Conservation (phyloP, 495 filamentous ascomycete genomes). For the Immersiella caudata region DNA sequence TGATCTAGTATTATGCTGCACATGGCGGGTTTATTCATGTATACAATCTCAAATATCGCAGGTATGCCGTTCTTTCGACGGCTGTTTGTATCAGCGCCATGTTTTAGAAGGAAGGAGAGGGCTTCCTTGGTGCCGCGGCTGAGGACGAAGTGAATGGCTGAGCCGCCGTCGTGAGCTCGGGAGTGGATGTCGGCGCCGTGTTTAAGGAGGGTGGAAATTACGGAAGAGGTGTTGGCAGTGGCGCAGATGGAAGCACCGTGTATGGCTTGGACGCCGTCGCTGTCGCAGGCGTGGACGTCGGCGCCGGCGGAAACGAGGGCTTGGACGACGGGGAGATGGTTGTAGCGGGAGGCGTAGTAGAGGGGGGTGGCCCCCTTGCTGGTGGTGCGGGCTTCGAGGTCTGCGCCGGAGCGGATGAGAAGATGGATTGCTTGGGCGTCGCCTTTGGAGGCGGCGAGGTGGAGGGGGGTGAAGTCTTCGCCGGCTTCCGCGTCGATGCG, state of each 20-base stretch:
- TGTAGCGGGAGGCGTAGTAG: neutral
- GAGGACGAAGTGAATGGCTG: slow-evolving; percentile 41
- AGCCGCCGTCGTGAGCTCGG: slow-evolving; percentile 38
- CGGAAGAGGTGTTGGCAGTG: neutral
- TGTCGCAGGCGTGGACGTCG: neutral
- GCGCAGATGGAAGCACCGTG: neutral
- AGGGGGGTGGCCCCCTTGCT: neutral
- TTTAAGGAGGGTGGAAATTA: neutral
- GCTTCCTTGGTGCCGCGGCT: slow-evolving; percentile 17
- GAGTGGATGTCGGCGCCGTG: slow-evolving; percentile 39
- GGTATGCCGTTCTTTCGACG: neutral
- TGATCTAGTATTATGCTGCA: neutral
- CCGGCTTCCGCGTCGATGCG: neutral
- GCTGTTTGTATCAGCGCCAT: neutral
- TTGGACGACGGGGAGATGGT: neutral
- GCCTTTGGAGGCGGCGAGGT: slow-evolving; percentile 13
- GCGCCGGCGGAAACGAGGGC: neutral
- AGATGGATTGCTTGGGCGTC: neutral
- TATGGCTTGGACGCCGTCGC: neutral
- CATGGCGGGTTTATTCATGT: neutral
- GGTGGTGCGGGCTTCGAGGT: neutral
- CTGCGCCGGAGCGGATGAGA: neutral
- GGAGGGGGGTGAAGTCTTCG: slow-evolving; percentile 2
- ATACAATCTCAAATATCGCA: neutral
- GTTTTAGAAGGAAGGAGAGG: slow-evolving; percentile 8